These are phyloP conservation scores for Pyropia yezoensis DNA, from an alignment of 23 red algal species.

Conservation along the genomic window DNA sequence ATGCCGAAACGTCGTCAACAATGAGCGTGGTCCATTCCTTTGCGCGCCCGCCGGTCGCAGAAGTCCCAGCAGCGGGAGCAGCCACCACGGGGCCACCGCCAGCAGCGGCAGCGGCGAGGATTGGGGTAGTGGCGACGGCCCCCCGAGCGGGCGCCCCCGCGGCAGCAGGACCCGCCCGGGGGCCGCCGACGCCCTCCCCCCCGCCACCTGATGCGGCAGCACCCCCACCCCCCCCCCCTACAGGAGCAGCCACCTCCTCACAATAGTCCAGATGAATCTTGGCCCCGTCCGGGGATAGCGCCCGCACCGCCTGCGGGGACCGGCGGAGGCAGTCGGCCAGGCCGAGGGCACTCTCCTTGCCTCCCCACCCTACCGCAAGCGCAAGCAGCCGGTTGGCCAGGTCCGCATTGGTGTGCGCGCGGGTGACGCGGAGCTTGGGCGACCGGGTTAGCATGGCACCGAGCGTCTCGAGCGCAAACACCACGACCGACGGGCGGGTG, in stretches of 20 bases:
- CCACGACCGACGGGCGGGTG: slow-evolving; percentile 31
- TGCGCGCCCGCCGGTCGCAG: too few relatives aligned
- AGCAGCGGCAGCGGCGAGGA: too few relatives aligned
- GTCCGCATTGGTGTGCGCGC: slow-evolving; percentile 18
- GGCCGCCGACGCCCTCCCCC: too few relatives aligned
- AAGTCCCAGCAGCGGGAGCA: too few relatives aligned
- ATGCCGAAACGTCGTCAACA: slow-evolving; percentile 12
- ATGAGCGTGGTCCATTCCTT: slow-evolving; percentile 3
- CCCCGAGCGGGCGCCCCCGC: too few relatives aligned
- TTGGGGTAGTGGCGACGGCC: too few relatives aligned
- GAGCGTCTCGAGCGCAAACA: slow-evolving; percentile 50
- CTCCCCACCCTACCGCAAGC: slow-evolving; percentile 47
- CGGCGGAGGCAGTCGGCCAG: slow-evolving; percentile 38
- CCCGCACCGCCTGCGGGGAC: neutral
- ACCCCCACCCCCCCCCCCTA: neutral
- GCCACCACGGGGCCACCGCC: too few relatives aligned
- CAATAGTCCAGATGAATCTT: slow-evolving; percentile 37
- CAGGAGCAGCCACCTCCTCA: neutral
- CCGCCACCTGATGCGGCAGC: too few relatives aligned
- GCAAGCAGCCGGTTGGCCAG: slow-evolving; percentile 33
- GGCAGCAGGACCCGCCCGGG: too few relatives aligned
- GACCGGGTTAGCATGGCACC: slow-evolving; percentile 30
- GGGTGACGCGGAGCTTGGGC: slow-evolving; percentile 20
- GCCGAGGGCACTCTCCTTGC: slow-evolving; percentile 33
- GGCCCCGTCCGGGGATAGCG: slow-evolving; percentile 27